Conservation (phyloP, 495 filamentous ascomycete genomes). For the Annulohypoxylon maeteangense region DNA sequence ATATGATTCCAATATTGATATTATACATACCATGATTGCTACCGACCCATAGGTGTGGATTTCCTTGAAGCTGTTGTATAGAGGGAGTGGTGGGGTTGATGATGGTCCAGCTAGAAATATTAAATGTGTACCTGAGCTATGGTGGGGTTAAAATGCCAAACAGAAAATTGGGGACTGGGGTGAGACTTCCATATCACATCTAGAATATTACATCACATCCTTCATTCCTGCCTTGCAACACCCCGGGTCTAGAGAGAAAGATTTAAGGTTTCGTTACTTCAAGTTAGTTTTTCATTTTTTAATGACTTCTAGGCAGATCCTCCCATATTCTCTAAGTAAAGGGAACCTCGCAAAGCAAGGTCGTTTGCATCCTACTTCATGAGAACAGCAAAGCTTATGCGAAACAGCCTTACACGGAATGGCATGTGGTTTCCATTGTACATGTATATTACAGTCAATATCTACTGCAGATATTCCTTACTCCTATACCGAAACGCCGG, state of each 20-base stretch:
- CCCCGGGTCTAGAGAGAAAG: not conserved
- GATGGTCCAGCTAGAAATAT: conserved; percentile 23
- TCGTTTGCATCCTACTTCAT: not conserved
- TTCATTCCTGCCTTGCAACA: not conserved
- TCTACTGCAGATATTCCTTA: conserved; percentile 21
- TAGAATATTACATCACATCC: conserved; percentile 9
- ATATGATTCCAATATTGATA: not conserved
- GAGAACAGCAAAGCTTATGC: not conserved
- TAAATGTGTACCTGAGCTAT: conserved; percentile 21
- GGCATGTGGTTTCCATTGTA: conserved; percentile 9
- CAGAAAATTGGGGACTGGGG: conserved; percentile 9
- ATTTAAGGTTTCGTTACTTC: no score
- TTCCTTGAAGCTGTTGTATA: conserved; percentile 11
- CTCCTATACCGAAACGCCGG: conserved; percentile 26
- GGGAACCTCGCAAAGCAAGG: no score
- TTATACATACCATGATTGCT: conserved; percentile 35
- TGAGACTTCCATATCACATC: not conserved
- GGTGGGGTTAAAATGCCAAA: conserved; percentile 21
- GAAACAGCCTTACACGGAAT: not conserved
- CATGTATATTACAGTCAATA: conserved; percentile 18
- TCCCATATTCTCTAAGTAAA: not conserved
- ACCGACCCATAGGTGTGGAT: conserved; percentile 25
- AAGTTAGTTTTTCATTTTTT: not conserved
- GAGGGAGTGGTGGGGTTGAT: conserved; percentile 35
- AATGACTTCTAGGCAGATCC: not conserved